Conservation (phyloP, 352 stramenopile genomes). For the Phytophthora macrochlamydospora region DNA sequence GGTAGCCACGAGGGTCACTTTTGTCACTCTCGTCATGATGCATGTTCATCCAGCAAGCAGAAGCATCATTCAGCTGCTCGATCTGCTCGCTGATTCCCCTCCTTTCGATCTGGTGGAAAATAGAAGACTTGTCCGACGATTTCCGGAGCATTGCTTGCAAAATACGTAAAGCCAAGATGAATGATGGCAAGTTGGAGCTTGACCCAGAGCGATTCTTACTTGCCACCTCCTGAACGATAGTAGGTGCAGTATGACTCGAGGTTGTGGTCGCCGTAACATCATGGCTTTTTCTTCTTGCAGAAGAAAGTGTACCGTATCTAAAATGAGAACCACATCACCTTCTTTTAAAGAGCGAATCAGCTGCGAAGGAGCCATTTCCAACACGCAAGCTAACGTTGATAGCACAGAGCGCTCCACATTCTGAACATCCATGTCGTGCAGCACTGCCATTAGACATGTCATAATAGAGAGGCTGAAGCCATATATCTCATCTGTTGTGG, state of each 20-base stretch:
- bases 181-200: constrained; percentile 55
- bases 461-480: constrained; percentile 54
- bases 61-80: constrained; percentile 55
- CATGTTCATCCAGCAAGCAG: constrained; percentile 38
- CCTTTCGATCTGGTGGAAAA: constrained; percentile 85
- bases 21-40: constrained; percentile 8
- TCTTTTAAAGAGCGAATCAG: constrained; percentile 58
- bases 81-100: constrained; percentile 82
- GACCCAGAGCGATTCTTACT: constrained; percentile 1
- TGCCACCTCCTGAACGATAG: no score
- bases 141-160: constrained; percentile 76
- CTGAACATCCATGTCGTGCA: constrained; percentile 67
- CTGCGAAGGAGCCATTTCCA: constrained; percentile 77
- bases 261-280: constrained; percentile 7
- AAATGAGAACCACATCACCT: constrained; percentile 59
- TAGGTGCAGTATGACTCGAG: background rate
- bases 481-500: constrained; percentile 46
- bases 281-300: constrained; percentile 49
- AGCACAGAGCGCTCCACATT: constrained; percentile 70
- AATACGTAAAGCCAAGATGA: constrained; percentile 76
- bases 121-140: constrained; percentile 51
- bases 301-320: constrained; percentile 74
- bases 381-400: constrained; percentile 63
- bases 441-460: constrained; percentile 50
- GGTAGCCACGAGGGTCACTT: background rate